These are phyloP conservation scores for Musa acuminata DNA, from an alignment of 176 grass and related monocot genomes.

Conservation along the genomic window DNA sequence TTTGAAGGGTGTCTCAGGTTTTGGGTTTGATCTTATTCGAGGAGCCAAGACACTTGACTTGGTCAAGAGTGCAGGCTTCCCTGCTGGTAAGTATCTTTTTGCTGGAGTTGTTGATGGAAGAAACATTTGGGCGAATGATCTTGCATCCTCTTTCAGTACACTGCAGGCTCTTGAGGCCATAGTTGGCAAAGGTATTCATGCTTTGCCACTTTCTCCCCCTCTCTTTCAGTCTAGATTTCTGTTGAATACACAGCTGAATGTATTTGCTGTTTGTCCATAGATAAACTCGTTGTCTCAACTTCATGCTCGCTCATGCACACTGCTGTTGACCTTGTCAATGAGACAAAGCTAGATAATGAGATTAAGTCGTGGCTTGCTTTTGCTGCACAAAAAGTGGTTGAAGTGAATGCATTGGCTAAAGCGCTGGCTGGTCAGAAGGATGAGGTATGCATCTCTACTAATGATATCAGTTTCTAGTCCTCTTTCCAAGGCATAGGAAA, in stretches of 20 bases:
- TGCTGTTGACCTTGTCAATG: slow-evolving; percentile 82
- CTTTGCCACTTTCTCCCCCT: neutral
- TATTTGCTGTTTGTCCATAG: slow-evolving; percentile 29
- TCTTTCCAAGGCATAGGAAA: neutral
- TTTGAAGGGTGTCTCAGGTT: slow-evolving; percentile 62
- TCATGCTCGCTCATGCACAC: slow-evolving; percentile 95
- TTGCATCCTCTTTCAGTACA: neutral
- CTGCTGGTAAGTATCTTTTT: slow-evolving; percentile 10
- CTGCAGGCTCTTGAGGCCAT: slow-evolving; percentile 1
- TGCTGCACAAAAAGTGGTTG: slow-evolving; percentile 82
- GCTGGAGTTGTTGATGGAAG: slow-evolving; percentile 7
- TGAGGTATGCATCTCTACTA: slow-evolving; percentile 40
- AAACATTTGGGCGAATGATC: slow-evolving; percentile 13
- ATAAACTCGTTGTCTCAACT: slow-evolving; percentile 85
- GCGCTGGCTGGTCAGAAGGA: slow-evolving; percentile 81
- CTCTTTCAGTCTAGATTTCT: slow-evolving; percentile 3
- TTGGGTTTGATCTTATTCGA: slow-evolving; percentile 82
- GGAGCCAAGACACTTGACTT: slow-evolving; percentile 46
- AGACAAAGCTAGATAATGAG: slow-evolving; percentile 77
- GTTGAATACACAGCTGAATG: neutral
- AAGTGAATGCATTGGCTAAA: slow-evolving; percentile 84
- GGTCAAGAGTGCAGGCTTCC: slow-evolving; percentile 3
- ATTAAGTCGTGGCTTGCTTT: slow-evolving; percentile 95
- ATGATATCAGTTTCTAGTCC: neutral
- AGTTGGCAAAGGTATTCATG: slow-evolving; percentile 53